Evolutionary conservation across 2,329 filamentous ascomycete species (phyloP), one percentile per base, ranked within the genome.

Genomic region (Exserohilum turcica): DNA sequence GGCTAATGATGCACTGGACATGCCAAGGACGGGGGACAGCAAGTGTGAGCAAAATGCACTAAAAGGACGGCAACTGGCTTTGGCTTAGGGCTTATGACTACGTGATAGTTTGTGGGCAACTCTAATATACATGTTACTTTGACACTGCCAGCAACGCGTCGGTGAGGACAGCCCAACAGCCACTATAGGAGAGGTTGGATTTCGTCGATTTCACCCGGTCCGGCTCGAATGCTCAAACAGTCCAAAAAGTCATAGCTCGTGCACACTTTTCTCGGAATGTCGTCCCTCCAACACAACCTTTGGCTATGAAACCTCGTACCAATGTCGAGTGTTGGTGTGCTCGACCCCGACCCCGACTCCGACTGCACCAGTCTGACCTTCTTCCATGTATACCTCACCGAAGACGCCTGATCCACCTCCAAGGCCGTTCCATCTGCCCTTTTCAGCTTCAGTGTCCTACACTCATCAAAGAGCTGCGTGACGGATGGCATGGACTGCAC

Each of bases 161-260:
- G 1, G 13, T 35, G 15, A 35, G 7, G 15, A 35, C 32, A 7
- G n/a, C n/a, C 2, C 6, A 18, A 9, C 6, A 10, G 5, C 8
- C 8, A 18, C 35, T 48, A 48, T 21, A 3, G 16, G 9, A 48
- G 27, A 15, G 9, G 24, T 16, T 6, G 15, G 13, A 35, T 15
- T 3, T 42, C 15, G 5, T 35, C 29, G 12, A 48, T 19, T n/a
- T 42, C 19, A 21, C 37, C 37, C 6, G 28, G 28, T 13, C 6
- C 13, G 3, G 16, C 47, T 5, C 51, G 35, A 5, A 57, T 21
- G 1, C 27, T 27, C 47, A 68, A 49, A 32, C 65, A 70, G 28
- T 66, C 49, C 49, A 63, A 43, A 28, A 49, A 42, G 54, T 70
- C 65, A 38, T 66, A 64, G 46, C 65, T 60, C 56, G 57, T 62